These are phyloP conservation scores for Pseudozyma sp. DNA, from an alignment of 1,284 basidiomycete genomes.

Conservation along the genomic window DNA sequence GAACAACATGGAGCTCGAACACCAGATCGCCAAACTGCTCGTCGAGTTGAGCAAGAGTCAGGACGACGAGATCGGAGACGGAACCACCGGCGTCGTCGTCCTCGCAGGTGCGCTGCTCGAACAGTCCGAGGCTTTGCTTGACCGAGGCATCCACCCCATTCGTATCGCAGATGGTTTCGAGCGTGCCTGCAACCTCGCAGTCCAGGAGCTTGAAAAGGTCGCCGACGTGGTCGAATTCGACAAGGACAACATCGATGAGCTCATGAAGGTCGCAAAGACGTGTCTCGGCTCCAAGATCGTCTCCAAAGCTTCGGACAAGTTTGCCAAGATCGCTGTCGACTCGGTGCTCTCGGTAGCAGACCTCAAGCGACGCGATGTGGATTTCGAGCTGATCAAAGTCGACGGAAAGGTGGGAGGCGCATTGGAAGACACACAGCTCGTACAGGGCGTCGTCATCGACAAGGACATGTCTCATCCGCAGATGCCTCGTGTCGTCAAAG, in stretches of 20 bases:
- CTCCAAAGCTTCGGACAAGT: conserved; percentile 93
- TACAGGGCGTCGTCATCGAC: conserved; percentile 96
- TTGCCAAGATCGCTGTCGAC: conserved; percentile 97
- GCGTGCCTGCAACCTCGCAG: conserved; percentile 87
- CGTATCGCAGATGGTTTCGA: conserved; percentile 98
- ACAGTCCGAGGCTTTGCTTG: conserved; percentile 84
- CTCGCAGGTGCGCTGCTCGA: conserved; percentile 95
- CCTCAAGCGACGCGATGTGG: conserved; percentile 91
- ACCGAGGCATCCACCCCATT: conserved; percentile 97
- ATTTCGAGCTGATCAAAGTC: conserved; percentile 99
- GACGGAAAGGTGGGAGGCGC: conserved; percentile 98
- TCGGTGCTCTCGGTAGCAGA: conserved; percentile 96
- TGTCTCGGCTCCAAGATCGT: conserved; percentile 98
- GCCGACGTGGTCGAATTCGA: conserved; percentile 92
- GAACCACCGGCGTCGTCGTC: conserved; percentile 98
- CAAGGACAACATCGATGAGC: conserved; percentile 79
- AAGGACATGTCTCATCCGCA: conserved; percentile 99
- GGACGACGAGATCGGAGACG: conserved; percentile 99
- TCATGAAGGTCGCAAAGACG: conserved; percentile 88
- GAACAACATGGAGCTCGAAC: conserved; percentile 80
- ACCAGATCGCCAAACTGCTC: conserved; percentile 96
- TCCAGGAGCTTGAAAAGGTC: conserved; percentile 88
- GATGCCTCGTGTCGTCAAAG: conserved; percentile 88
- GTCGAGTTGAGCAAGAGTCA: conserved; percentile 97
- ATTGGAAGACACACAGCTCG: conserved; percentile 90